Evolutionary conservation across 371 early-diverging fungal genomes (phyloP).

Genomic region (Mortierella sp.): DNA sequence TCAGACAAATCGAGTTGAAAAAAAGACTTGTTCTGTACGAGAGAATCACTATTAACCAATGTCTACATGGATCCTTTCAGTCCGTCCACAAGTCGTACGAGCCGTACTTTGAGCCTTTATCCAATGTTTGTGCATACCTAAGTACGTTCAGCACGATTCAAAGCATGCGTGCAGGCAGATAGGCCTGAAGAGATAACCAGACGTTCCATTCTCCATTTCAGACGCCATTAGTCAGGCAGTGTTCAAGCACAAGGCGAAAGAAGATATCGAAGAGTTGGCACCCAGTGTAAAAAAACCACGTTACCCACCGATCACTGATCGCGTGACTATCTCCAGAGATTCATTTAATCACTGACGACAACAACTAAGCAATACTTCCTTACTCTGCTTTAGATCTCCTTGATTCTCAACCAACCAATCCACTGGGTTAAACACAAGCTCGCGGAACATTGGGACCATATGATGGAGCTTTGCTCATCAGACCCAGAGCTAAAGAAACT

Average conservation of each 20-base stretch:
- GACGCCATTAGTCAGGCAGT: constrained; percentile 28
- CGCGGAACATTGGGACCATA: background rate
- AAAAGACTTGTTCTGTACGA: too few relatives aligned
- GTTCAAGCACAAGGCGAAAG: background rate
- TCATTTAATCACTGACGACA: too few relatives aligned
- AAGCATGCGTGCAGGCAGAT: too few relatives aligned
- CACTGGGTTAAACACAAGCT: constrained; percentile 12
- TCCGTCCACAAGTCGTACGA: constrained; percentile 5
- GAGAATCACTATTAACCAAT: background rate
- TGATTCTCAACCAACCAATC: constrained; percentile 7
- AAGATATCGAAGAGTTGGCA: constrained; percentile 5
- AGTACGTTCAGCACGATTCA: background rate
- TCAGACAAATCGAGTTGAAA: too few relatives aligned
- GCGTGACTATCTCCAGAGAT: too few relatives aligned
- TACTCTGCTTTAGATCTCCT: constrained; percentile 7
- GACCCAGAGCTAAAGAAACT: constrained; percentile 8
- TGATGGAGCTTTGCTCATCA: constrained; percentile 17
- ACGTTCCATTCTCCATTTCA: background rate
- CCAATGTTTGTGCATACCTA: constrained; percentile 24
- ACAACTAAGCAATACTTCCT: background rate
- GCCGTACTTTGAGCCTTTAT: constrained; percentile 18
- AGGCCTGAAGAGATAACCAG: too few relatives aligned
- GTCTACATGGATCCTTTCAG: background rate
- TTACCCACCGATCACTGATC: too few relatives aligned
- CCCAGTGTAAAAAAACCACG: constrained; percentile 9